A percentile compares a stretch with the other conserved stretches of the same genome.
Evolutionary conservation across 2,329 filamentous ascomycete species (phyloP).

Genomic region (Emergomyces pasteurianus): DNA sequence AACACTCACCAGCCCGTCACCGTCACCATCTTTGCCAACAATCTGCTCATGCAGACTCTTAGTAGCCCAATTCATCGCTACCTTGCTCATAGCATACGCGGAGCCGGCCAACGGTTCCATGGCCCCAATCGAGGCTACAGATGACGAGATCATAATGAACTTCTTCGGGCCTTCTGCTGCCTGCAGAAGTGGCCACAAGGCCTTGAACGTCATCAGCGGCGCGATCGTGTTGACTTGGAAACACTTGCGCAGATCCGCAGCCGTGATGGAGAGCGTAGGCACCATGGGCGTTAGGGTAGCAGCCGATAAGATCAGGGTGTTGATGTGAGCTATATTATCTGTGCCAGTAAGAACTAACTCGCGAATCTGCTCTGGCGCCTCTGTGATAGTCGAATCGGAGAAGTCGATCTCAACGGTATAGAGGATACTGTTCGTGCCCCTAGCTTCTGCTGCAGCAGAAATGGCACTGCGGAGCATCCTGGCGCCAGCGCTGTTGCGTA

Average conservation of each 20-base stretch:
- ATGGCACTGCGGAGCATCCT: conserved; percentile 5
- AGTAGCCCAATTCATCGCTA: conserved; percentile 14
- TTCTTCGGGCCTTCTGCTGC: conserved; percentile 7
- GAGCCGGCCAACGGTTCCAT: conserved; percentile 13
- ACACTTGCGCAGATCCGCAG: conserved; percentile 10
- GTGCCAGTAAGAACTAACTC: not conserved
- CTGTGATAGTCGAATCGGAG: conserved; percentile 4
- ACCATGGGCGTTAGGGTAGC: conserved; percentile 46
- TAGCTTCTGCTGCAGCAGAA: not conserved
- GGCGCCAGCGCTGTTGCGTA: conserved; percentile 10
- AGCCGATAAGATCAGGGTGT: conserved; percentile 18
- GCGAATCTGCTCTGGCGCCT: conserved; percentile 6
- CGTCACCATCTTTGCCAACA: not conserved
- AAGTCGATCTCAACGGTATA: conserved; percentile 15
- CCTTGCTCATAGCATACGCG: conserved; percentile 16
- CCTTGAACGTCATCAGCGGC: conserved; percentile 18
- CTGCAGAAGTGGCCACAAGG: conserved; percentile 11
- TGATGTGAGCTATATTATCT: conserved; percentile 15
- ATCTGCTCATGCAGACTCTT: conserved; percentile 18
- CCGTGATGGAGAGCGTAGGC: conserved; percentile 33
- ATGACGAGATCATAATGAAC: conserved; percentile 13
- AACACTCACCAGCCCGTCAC: conserved; percentile 12
- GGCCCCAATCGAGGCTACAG: conserved; percentile 14
- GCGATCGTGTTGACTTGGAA: conserved; percentile 24
- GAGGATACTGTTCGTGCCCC: conserved; percentile 8